Conservation (phyloP, 257 asterid species). For the Nicotiana sylvestris region DNA sequence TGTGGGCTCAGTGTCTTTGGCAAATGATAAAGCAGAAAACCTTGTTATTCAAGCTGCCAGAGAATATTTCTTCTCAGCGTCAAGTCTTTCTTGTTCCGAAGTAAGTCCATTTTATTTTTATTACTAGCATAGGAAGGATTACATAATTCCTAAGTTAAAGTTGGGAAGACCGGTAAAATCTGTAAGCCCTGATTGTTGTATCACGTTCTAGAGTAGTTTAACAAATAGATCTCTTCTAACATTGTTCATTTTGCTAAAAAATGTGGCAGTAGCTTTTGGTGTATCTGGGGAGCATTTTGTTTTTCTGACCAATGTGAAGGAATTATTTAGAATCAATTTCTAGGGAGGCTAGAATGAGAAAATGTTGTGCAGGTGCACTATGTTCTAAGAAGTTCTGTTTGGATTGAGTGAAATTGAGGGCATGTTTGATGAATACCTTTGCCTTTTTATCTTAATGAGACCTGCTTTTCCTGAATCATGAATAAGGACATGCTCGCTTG, state of each 20-base stretch:
- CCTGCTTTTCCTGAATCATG: neutral
- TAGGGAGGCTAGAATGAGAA: neutral
- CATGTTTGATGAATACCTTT: conserved; percentile 7
- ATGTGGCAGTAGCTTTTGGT: neutral
- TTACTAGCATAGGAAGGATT: neutral
- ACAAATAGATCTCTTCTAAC: neutral
- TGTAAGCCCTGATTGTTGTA: neutral
- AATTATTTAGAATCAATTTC: neutral
- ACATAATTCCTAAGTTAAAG: neutral
- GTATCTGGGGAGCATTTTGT: conserved; percentile 6
- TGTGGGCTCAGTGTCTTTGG: conserved; percentile 70
- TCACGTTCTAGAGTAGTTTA: neutral
- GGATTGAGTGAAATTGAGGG: neutral
- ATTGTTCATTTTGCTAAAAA: neutral
- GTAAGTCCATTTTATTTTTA: conserved; percentile 35
- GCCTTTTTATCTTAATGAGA: neutral
- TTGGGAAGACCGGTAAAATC: neutral
- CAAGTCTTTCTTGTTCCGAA: conserved; percentile 89
- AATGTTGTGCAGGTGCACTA: neutral
- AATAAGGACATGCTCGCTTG: neutral
- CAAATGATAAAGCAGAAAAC: conserved; percentile 86
- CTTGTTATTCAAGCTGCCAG: conserved; percentile 98
- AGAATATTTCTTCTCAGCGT: conserved; percentile 96
- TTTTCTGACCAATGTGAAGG: neutral
- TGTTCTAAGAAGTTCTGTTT: neutral